Conservation (phyloP, 2,329 filamentous ascomycete genomes). For the Mycosphaerella sp. region DNA sequence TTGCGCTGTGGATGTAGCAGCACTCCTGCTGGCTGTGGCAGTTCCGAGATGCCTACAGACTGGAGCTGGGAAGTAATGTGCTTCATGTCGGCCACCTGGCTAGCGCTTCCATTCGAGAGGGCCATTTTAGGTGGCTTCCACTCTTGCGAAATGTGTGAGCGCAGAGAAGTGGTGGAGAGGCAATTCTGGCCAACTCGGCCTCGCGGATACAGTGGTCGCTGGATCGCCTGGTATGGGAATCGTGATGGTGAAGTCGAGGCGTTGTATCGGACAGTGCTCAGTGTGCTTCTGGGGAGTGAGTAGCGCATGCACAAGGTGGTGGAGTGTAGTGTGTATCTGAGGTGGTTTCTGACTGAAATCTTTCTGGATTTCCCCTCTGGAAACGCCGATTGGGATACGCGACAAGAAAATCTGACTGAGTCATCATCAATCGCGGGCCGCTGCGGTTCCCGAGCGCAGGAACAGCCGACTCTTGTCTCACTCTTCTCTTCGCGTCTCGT, state of each 20-base stretch:
- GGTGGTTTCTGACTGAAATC: not conserved
- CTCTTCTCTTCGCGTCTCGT: too few species aligned
- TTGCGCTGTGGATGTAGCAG: conserved; percentile 58
- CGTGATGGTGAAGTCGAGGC: not conserved
- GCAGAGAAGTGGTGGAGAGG: not conserved
- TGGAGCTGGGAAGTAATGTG: conserved; percentile 29
- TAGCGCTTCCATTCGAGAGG: conserved; percentile 15
- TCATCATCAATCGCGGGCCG: too few species aligned
- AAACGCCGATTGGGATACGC: too few species aligned
- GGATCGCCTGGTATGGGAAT: not conserved
- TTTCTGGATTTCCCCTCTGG: not conserved
- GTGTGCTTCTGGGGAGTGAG: not conserved
- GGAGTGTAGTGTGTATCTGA: not conserved
- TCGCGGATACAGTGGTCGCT: not conserved
- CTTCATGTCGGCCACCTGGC: conserved; percentile 16
- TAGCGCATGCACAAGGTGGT: conserved; percentile 8
- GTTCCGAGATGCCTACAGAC: conserved; percentile 26
- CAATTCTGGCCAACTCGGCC: conserved; percentile 5
- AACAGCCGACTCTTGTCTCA: too few species aligned
- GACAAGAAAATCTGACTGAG: too few species aligned
- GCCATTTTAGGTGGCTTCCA: conserved; percentile 18
- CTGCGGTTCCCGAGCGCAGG: too few species aligned
- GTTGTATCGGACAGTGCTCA: not conserved
- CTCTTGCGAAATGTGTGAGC: not conserved
- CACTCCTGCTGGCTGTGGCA: conserved; percentile 26